A percentile compares a stretch with the other conserved stretches of the same genome.
These are phyloP conservation scores for Fusarium bulbicola DNA, from an alignment of 2,329 filamentous ascomycete genomes.

Conservation along the genomic window DNA sequence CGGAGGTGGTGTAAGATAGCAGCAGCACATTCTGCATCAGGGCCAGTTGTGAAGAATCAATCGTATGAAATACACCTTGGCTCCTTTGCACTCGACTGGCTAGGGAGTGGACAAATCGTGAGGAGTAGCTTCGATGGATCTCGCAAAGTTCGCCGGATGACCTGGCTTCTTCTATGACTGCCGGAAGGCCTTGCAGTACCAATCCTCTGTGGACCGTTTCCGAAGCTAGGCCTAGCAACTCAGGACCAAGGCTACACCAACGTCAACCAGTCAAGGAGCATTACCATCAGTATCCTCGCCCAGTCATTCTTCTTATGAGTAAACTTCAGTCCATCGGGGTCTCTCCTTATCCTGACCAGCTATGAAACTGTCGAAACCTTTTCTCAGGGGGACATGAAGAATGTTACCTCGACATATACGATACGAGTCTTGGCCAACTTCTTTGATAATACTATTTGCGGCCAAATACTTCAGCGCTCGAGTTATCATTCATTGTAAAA, in stretches of 20 bases:
- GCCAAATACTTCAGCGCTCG: slow-evolving; percentile 16
- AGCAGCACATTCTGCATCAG: slow-evolving; percentile 46
- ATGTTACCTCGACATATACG: background rate
- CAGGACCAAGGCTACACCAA: slow-evolving; percentile 21
- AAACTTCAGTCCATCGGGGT: slow-evolving; percentile 45
- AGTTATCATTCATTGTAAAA: background rate
- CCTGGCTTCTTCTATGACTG: slow-evolving; percentile 18
- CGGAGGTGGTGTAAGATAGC: slow-evolving; percentile 42
- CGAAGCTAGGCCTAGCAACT: background rate
- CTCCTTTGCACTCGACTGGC: slow-evolving; percentile 36
- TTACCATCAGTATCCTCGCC: background rate
- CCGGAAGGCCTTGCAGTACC: slow-evolving; percentile 11
- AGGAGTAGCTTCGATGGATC: background rate
- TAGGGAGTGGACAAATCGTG: slow-evolving; percentile 43
- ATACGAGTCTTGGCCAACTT: background rate
- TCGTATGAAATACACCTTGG: slow-evolving; percentile 55
- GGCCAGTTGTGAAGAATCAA: slow-evolving; percentile 60
- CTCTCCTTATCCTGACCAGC: slow-evolving; percentile 45
- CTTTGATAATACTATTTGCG: slow-evolving; percentile 14
- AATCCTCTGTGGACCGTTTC: background rate
- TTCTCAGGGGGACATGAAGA: slow-evolving; percentile 35
- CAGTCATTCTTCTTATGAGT: slow-evolving; percentile 7
- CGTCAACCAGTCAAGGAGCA: slow-evolving; percentile 21
- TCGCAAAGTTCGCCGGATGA: background rate
- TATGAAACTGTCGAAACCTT: slow-evolving; percentile 49